Base-by-base conservation (phyloP, 192 early-diverging fungal species). In the Coemansia sp. region DNA sequence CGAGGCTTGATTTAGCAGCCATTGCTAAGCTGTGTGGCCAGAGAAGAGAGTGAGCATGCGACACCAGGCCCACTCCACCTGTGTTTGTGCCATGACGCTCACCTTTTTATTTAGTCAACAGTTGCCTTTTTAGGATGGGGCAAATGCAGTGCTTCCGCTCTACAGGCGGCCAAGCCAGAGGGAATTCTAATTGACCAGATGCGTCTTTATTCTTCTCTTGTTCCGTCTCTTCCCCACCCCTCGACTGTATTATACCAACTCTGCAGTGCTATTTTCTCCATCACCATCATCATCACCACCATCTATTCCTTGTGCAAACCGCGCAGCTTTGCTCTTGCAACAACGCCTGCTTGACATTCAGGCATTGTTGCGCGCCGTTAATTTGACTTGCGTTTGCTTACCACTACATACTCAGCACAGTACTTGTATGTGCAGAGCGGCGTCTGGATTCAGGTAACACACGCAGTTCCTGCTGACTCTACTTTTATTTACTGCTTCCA, bases 391-490 rank as follows among this genome's bases (percentile, higher is more conserved):
- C 61, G 35, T 31, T 55, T 31, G 34, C 48, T 46, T 56, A 30
- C 53, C 34, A 13, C 30, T 49, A 64, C 28, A 51, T 48, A 52
- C 8, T 20, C 7, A 57, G 13, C 16, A 65, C 53, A 65, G 26
- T 39, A 57, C 39, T 45, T 39, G 37, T 53, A 30, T 29, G 63
- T 12, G 42, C 28, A 65, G 53, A 56, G 63, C 46, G 61, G 45
- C 55, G 40, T 40, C 42, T 42, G 63, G 69, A 71, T 64, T 63
- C 69, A 71, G 69, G 69, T 71, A 71, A 71, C 57, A 35, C 48
- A 64, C 45, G 62, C 69, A 71, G 57, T 28, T 34, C 15, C 63
- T 48, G 62, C 57, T 57, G 18, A 33, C 37, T 5, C 30, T 28
- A 51, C 23, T 59, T 51, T 25, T 16, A 9, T 10, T 51, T 63